Conservation (phyloP, 768 basidiomycete genomes). For the Xerocomellus dryophilus region DNA sequence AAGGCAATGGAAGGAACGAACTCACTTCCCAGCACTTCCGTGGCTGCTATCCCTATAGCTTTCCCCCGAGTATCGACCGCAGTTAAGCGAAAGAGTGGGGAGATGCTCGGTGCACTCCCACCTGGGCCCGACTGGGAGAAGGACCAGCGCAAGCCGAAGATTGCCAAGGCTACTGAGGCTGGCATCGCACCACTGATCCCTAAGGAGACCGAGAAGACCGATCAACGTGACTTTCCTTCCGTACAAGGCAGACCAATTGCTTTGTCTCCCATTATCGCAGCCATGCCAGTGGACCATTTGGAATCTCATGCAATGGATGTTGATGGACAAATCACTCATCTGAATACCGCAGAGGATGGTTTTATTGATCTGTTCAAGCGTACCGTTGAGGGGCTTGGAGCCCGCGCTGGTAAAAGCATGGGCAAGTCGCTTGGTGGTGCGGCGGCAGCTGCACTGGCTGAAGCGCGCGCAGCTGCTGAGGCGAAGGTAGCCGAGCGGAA, state of each 20-base stretch:
- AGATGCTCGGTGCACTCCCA: slow-evolving; percentile 32
- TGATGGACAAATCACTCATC: slow-evolving; percentile 8
- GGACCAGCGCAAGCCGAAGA: slow-evolving; percentile 47
- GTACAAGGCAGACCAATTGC: not conserved
- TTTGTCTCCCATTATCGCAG: not conserved
- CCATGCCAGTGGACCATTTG: not conserved
- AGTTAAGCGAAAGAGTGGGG: slow-evolving; percentile 67
- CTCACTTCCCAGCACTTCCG: slow-evolving; percentile 26
- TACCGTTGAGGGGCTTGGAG: slow-evolving; percentile 65
- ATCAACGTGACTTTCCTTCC: slow-evolving; percentile 1
- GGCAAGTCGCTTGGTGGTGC: slow-evolving; percentile 62
- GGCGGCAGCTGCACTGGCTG: slow-evolving; percentile 54
- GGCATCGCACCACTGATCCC: slow-evolving; percentile 30
- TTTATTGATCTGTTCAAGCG: slow-evolving; percentile 67
- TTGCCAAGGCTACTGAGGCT: slow-evolving; percentile 42
- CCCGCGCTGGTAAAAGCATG: slow-evolving; percentile 53
- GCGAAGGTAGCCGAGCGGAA: slow-evolving; percentile 66
- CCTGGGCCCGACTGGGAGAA: slow-evolving; percentile 29
- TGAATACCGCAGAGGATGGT: slow-evolving; percentile 35
- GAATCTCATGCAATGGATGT: slow-evolving; percentile 29
- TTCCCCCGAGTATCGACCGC: slow-evolving; percentile 24
- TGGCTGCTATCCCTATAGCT: not conserved
- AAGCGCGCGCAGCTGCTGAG: slow-evolving; percentile 64
- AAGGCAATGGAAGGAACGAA: slow-evolving; percentile 57
- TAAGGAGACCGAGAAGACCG: slow-evolving; percentile 7